phyloP scores from a whole-genome alignment of 2,329 filamentous ascomycete genomes.

The Ambrosiella cleistominuta region DNA sequence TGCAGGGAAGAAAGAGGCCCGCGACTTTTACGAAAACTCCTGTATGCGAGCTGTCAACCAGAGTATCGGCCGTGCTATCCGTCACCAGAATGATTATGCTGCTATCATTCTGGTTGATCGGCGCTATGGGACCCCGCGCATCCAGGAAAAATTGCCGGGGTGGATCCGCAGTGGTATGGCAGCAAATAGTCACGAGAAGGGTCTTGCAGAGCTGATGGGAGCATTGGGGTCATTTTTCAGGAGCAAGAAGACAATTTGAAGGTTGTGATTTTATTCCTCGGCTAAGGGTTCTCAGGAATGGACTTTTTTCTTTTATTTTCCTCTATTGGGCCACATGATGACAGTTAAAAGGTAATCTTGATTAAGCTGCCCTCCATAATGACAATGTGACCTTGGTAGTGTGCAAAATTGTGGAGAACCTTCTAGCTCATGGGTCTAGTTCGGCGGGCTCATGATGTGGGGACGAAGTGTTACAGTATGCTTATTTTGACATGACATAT shows the following conservation, averaged over 20 bases:
- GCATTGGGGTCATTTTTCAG: constrained; percentile 40
- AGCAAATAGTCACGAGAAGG: constrained; percentile 29
- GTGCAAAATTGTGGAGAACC: neutral
- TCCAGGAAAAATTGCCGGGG: constrained; percentile 62
- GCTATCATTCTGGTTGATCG: constrained; percentile 72
- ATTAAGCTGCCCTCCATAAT: neutral
- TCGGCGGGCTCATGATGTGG: neutral
- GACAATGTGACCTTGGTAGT: neutral
- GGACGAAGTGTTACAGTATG: neutral
- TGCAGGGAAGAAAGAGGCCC: constrained; percentile 37
- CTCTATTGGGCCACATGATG: neutral
- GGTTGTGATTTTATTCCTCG: neutral
- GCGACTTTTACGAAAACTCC: constrained; percentile 81
- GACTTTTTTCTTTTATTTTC: neutral
- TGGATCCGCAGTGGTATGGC: constrained; percentile 69
- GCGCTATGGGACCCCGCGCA: constrained; percentile 56
- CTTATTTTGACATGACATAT: neutral
- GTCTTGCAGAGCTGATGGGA: constrained; percentile 41
- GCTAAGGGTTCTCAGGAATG: neutral
- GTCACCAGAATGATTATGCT: constrained; percentile 77
- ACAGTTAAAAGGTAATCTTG: neutral
- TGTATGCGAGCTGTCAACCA: constrained; percentile 97
- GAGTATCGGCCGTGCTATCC: constrained; percentile 80
- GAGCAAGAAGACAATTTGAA: constrained; percentile 23
- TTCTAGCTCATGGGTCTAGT: neutral